Conservation (phyloP, 139 green algal genomes). For the Picochlorum sp. region DNA sequence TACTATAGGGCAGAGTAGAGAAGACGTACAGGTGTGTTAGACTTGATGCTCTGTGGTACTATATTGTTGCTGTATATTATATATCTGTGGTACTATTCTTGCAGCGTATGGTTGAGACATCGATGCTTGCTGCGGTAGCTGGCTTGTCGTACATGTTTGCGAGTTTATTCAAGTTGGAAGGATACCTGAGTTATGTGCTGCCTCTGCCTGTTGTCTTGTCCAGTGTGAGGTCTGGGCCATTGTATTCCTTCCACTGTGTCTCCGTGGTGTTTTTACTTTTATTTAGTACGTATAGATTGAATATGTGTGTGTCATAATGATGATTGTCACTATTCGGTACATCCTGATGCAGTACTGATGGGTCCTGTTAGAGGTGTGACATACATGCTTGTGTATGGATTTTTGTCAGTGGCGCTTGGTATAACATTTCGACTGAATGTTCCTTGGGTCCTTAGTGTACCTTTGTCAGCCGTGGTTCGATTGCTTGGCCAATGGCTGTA, state of each 20-base stretch:
- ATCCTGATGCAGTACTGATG: constrained; percentile 43
- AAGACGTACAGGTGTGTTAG: too few relatives aligned
- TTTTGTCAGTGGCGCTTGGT: constrained; percentile 52
- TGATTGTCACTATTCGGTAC: constrained; percentile 18
- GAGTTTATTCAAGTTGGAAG: constrained; percentile 63
- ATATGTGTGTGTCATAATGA: neutral
- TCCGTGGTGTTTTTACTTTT: constrained; percentile 62
- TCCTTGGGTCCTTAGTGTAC: constrained; percentile 36
- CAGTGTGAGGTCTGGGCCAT: constrained; percentile 44
- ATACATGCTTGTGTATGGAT: constrained; percentile 68
- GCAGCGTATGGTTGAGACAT: constrained; percentile 74
- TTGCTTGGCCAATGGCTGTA: constrained; percentile 53
- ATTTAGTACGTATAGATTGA: constrained; percentile 14
- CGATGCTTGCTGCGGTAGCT: constrained; percentile 79
- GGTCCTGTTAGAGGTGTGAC: constrained; percentile 57
- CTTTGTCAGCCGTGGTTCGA: constrained; percentile 30
- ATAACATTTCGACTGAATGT: constrained; percentile 21
- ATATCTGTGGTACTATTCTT: neutral
- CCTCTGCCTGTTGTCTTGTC: constrained; percentile 71
- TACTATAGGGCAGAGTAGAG: too few relatives aligned
- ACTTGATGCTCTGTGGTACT: too few relatives aligned
- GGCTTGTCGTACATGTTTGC: constrained; percentile 67
- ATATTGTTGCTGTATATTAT: too few relatives aligned
- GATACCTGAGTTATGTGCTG: constrained; percentile 72
- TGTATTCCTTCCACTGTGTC: constrained; percentile 49